Percentiles rank a stretch among this genome's conserved stretches.
These are phyloP conservation scores for Phytophthora idaei DNA, from an alignment of 352 stramenopile genomes.

Conservation along the genomic window DNA sequence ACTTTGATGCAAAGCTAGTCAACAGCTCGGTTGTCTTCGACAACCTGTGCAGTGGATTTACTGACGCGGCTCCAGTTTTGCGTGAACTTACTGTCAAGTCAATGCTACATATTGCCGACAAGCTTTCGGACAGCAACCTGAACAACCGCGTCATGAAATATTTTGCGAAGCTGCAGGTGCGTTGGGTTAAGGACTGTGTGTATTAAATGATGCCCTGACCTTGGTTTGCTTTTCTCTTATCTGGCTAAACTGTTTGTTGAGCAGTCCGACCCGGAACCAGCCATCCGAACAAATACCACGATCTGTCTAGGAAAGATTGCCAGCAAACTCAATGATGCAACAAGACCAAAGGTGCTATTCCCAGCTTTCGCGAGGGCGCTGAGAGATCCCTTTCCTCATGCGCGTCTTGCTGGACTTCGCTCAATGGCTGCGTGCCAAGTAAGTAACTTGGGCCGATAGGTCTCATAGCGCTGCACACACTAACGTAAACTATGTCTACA, in stretches of 20 bases:
- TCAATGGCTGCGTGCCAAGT: slow-evolving; percentile 85
- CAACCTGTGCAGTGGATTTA: slow-evolving; percentile 92
- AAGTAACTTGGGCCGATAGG: slow-evolving; percentile 8
- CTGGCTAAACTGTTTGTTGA: neutral
- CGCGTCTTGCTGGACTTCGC: slow-evolving; percentile 83
- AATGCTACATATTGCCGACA: slow-evolving; percentile 92
- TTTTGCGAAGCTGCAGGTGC: slow-evolving; percentile 90
- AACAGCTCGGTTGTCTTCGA: slow-evolving; percentile 92
- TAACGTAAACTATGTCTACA: slow-evolving; percentile 9
- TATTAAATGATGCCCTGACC: neutral
- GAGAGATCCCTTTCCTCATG: slow-evolving; percentile 89
- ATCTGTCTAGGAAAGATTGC: slow-evolving; percentile 93
- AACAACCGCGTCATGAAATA: slow-evolving; percentile 94
- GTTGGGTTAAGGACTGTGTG: slow-evolving; percentile 1
- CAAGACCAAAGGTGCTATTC: slow-evolving; percentile 89
- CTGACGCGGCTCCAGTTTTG: slow-evolving; percentile 85
- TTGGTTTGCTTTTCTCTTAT: neutral
- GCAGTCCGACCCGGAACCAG: slow-evolving; percentile 87
- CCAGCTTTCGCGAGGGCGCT: slow-evolving; percentile 86
- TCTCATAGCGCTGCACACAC: neutral
- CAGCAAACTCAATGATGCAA: slow-evolving; percentile 84
- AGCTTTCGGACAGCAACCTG: slow-evolving; percentile 89
- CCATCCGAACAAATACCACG: slow-evolving; percentile 93
- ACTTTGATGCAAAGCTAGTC: slow-evolving; percentile 91
- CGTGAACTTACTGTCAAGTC: slow-evolving; percentile 93